Conservation (phyloP, 2,329 filamentous ascomycete genomes). For the Aureobasidium sp. region DNA sequence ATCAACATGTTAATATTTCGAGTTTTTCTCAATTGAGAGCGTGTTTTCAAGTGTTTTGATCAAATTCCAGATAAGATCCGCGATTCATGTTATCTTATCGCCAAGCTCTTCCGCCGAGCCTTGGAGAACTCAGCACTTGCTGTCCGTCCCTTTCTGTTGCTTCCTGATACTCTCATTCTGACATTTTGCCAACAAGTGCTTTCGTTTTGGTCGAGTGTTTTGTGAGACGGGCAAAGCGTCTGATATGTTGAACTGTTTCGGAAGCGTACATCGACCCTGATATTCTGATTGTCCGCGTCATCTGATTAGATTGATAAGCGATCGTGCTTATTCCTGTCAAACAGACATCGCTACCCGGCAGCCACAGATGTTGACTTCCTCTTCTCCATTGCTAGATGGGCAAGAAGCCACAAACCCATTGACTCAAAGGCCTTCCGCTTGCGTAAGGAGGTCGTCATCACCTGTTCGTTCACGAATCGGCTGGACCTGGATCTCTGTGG, state of each 20-base stretch:
- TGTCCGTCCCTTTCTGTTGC: neutral
- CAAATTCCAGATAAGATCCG: slow-evolving; percentile 2
- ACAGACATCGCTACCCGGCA: neutral
- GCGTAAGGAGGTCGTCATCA: neutral
- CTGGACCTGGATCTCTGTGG: neutral
- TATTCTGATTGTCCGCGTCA: neutral
- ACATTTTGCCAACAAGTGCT: neutral
- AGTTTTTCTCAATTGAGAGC: too few relatives aligned
- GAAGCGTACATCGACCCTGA: neutral
- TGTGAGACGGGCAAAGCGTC: neutral
- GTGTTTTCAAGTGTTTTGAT: too few relatives aligned
- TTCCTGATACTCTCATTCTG: neutral
- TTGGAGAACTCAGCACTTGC: slow-evolving; percentile 8
- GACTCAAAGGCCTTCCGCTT: neutral
- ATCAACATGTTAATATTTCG: too few relatives aligned
- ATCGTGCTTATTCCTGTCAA: too few relatives aligned
- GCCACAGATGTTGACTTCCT: neutral
- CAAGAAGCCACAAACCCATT: neutral
- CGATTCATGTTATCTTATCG: slow-evolving; percentile 11
- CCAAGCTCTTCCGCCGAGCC: slow-evolving; percentile 7
- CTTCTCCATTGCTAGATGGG: slow-evolving; percentile 2
- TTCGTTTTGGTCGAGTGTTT: neutral
- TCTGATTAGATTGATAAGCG: slow-evolving; percentile 20
- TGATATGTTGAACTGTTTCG: neutral
- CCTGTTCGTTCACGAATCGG: neutral